Base-by-base conservation (phyloP, 1,139 yeast genomes). In the Nakaseomyces bracarensis region DNA sequence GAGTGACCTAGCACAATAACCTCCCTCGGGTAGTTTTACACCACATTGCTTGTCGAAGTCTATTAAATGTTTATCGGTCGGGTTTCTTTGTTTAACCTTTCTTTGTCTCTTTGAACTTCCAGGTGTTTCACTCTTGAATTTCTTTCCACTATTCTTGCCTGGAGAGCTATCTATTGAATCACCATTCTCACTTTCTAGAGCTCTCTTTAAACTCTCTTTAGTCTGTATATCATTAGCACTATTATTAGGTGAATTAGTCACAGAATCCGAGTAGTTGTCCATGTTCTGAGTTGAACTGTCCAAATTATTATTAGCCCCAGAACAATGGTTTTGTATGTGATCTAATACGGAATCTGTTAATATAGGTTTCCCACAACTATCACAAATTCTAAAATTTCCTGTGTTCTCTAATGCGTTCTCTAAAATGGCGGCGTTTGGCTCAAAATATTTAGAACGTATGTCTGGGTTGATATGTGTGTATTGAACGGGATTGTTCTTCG, bases 31-130 rank as follows among this genome's bases (percentile, higher is more conserved):
- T 46, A 91, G 66, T 2, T 89, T 85, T 6, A 91, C 98, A 61
- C 98, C 98, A 70, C 98, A 91, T 63, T 91, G 97, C 50, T 77
- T 81, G 60, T 91, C 96, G 36, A 91, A 94, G 62, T 91, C 95
- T 31, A 89, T 95, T 0, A 89, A 85, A 3, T 86, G 91, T 52
- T 82, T 84, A 28, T 74, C 71, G 53, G 82, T 82, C 1, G 81
- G 71, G 23, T 70, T 69, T 7, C 76, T 55, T 49, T 74, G 76
- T 40, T 75, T 65, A 15, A 58, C 58, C 20, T 56, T 58, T 50
- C 77, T 72, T 47, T 63, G 74, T 48, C 67, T 72, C 55, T 66
- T 44, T 11, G 42, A 36, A 21, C 28, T 22, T 6, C 25, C 33
- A 22, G 42, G 38, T 11, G 42, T 26, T 13, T 31, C 38, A 29